Conservation (phyloP, 2,329 filamentous ascomycete genomes). For the Hirsutella rhossiliensis region DNA sequence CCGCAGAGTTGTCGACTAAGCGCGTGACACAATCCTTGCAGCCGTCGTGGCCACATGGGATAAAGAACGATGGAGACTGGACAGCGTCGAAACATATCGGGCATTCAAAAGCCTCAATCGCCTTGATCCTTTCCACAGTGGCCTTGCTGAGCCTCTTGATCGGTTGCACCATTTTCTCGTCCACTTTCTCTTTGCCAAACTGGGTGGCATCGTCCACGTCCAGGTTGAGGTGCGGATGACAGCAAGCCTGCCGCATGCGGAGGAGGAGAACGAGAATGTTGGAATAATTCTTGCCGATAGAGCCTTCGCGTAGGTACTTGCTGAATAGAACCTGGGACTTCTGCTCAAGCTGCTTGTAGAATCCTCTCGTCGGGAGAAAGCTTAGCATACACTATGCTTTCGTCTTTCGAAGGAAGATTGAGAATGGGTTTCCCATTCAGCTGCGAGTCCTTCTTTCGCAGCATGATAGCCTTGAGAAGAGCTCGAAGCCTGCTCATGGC, state of each 20-base stretch:
- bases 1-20: constrained; percentile 48
- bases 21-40: constrained; percentile 67
- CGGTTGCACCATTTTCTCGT: constrained; percentile 42
- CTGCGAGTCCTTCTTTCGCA: constrained; percentile 68
- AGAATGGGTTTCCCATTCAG: constrained; percentile 76
- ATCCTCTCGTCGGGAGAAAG: constrained; percentile 63
- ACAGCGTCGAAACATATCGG: constrained; percentile 72
- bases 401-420: constrained; percentile 61
- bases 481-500: constrained; percentile 64
- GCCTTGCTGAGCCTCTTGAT: constrained; percentile 46
- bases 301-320: constrained; percentile 58
- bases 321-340: constrained; percentile 62
- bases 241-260: constrained; percentile 63
- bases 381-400: constrained; percentile 63
- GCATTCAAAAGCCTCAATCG: constrained; percentile 55
- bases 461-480: constrained; percentile 66
- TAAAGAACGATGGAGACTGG: constrained; percentile 62
- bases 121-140: constrained; percentile 55
- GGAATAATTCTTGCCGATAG: constrained; percentile 59
- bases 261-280: constrained; percentile 72
- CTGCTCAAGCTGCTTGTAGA: constrained; percentile 63
- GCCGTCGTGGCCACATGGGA: constrained; percentile 72
- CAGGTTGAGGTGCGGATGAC: constrained; percentile 18
- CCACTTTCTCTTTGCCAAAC: constrained; percentile 8
- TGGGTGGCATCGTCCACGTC: constrained; percentile 20